Base-by-base conservation (phyloP, 768 basidiomycete species). In the Dendrothele bispora region DNA sequence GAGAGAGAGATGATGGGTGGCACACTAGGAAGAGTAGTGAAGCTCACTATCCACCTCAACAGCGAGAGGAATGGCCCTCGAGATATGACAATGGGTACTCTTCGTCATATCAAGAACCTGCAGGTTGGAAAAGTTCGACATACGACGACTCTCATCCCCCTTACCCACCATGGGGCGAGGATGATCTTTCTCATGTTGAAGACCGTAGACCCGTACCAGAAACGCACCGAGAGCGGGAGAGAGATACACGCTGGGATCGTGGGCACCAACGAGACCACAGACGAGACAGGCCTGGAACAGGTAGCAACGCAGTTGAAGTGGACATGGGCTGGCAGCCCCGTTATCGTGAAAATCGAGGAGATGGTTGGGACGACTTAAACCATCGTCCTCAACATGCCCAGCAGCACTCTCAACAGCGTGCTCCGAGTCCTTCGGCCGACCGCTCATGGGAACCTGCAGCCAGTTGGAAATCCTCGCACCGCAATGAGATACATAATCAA, bases 361-460 rank as follows among this genome's bases (percentile, higher is more conserved):
- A 70, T 41, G 53, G 60, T 25, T 61, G 61, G 61, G 60, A 60
- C 30, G 55, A 57, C n/a, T n/a, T n/a, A n/a, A n/a, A n/a, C n/a
- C 26, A 29, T 22, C 7, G 48, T 56, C n/a, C 52, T 52, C 37
- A 65, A 61, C 11, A 15, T 20, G 21, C 15, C n/a, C 8, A 27
- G 26, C 27, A 21, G 28, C 12, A 27, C 22, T 12, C 10, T 17
- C 20, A 67, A 59, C 67, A 67, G 35, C 60, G 18, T 59, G 53
- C 32, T 36, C 46, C 18, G 48, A 58, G 43, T 21, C 54, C 55
- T 12, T 30, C 60, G 17, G 77, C 78, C 59, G 80, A 84, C 43
- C 78, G 86, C 41, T 68, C 80, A 48, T 88, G 86, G 86, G 84
- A 86, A 54, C 86, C 86, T 48, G 83, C 83, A 29, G 77, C 83